Percentiles rank a stretch among this genome's conserved stretches.
Evolutionary conservation across 768 basidiomycete genomes (phyloP).

Genomic region (Termitomyces sp.): DNA sequence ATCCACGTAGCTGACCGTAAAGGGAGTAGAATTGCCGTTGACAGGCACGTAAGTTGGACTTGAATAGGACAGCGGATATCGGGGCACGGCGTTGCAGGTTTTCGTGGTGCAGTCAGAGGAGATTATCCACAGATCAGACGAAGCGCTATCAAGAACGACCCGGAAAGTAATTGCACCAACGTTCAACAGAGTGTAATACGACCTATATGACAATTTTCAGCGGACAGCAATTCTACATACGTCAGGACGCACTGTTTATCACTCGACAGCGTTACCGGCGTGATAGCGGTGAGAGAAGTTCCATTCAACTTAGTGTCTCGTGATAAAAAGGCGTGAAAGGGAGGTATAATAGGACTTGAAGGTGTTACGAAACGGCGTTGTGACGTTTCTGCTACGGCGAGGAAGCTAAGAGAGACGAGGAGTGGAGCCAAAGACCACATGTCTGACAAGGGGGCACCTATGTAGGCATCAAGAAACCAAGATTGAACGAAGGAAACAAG

Average conservation of each 20-base stretch:
- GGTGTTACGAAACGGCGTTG: conserved; percentile 18
- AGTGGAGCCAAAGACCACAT: conserved; percentile 14
- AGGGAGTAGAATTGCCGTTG: conserved; percentile 55
- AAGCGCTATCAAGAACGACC: conserved; percentile 70
- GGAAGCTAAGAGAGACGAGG: conserved; percentile 1
- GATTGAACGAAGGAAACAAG: background rate
- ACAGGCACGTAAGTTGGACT: conserved; percentile 63
- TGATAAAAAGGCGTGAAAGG: conserved; percentile 17
- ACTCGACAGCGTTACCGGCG: conserved; percentile 37
- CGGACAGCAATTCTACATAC: conserved; percentile 1
- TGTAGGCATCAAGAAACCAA: conserved; percentile 11
- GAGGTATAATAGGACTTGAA: conserved; percentile 25
- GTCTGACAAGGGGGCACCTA: background rate
- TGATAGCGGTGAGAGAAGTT: conserved; percentile 34
- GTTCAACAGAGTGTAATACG: conserved; percentile 61
- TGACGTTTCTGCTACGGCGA: conserved; percentile 14
- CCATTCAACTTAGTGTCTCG: conserved; percentile 22
- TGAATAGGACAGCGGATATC: conserved; percentile 61
- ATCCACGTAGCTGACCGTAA: conserved; percentile 62
- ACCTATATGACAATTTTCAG: conserved; percentile 33
- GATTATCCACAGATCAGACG: conserved; percentile 66
- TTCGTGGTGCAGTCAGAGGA: conserved; percentile 56
- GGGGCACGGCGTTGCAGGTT: conserved; percentile 56
- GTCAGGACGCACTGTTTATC: conserved; percentile 37
- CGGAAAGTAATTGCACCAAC: conserved; percentile 63